Evolutionary conservation across 768 basidiomycete species (phyloP).

Genomic region (Trametes cinnabarina): DNA sequence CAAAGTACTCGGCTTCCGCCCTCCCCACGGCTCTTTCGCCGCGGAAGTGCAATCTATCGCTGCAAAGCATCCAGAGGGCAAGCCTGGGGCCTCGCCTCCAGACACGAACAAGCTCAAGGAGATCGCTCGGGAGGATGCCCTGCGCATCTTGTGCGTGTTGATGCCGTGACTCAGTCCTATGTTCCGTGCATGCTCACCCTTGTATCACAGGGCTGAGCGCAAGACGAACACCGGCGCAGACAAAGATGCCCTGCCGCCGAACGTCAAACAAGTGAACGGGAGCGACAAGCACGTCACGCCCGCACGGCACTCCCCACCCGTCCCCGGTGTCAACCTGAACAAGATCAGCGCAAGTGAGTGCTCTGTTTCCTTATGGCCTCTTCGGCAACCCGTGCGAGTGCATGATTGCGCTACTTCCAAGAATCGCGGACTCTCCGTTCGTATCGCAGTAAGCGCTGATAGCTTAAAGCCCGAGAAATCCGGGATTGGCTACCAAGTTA

Average conservation of each 20-base stretch:
- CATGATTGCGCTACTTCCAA: too few species aligned
- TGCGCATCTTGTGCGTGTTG: slow-evolving; percentile 22
- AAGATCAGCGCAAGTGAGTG: slow-evolving; percentile 21
- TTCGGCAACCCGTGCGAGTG: too few species aligned
- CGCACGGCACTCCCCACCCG: slow-evolving; percentile 9
- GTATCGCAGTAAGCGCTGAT: too few species aligned
- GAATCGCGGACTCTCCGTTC: too few species aligned
- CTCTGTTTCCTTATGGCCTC: not conserved
- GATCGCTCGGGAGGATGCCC: slow-evolving; percentile 28
- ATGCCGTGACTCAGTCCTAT: too few species aligned
- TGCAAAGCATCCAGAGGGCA: slow-evolving; percentile 32
- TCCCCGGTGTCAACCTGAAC: slow-evolving; percentile 20
- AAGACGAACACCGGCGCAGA: slow-evolving; percentile 15
- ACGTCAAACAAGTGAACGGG: not conserved
- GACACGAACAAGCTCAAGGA: slow-evolving; percentile 24
- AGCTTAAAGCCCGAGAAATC: too few species aligned
- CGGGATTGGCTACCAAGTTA: too few species aligned
- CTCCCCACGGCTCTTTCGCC: slow-evolving; percentile 36
- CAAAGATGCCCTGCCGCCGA: slow-evolving; percentile 1
- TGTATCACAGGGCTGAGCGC: slow-evolving; percentile 18
- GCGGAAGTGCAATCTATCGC: slow-evolving; percentile 36
- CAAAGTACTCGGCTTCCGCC: slow-evolving; percentile 36
- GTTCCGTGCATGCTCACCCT: too few species aligned
- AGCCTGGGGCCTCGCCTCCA: slow-evolving; percentile 2
- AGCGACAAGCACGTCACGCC: not conserved